Evolutionary conservation across 2,329 filamentous ascomycete species (phyloP).

Genomic region (Bipolaris sorokiniana): DNA sequence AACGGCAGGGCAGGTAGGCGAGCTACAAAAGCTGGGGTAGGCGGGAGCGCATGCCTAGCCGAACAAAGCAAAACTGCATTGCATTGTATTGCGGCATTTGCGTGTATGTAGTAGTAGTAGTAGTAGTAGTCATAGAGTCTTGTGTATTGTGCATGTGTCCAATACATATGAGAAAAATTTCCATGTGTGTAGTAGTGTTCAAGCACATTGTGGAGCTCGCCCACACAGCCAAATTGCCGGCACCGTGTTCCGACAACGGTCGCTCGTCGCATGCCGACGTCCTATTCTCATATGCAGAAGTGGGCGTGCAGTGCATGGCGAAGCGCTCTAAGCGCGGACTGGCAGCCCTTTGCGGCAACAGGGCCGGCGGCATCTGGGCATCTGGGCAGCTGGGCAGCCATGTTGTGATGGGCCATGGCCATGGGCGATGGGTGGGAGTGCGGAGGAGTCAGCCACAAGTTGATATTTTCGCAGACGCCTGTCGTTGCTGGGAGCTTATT

Average conservation of each 20-base stretch:
- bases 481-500: slow-evolving; percentile 12
- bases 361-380: slow-evolving; percentile 25
- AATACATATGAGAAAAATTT: too few relatives aligned
- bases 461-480: slow-evolving; percentile 8
- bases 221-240: neutral
- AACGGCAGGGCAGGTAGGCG: slow-evolving; percentile 12
- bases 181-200: neutral
- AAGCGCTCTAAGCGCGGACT: slow-evolving; percentile 42
- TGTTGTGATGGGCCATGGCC: neutral
- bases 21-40: slow-evolving; percentile 12
- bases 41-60: slow-evolving; percentile 9
- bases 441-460: slow-evolving; percentile 21
- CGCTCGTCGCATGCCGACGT: neutral
- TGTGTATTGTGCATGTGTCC: neutral
- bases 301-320: slow-evolving; percentile 6
- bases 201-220: neutral
- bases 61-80: slow-evolving; percentile 7
- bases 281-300: neutral
- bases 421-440: too few relatives aligned
- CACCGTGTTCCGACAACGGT: too few relatives aligned
- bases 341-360: slow-evolving; percentile 37
- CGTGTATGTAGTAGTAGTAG: too few relatives aligned
- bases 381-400: slow-evolving; percentile 5
- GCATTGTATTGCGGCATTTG: too few relatives aligned
- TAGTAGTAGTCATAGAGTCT: too few relatives aligned